These are phyloP conservation scores for Catenaria anguillulae DNA, from an alignment of 371 early-diverging fungal species.

Conservation along the genomic window DNA sequence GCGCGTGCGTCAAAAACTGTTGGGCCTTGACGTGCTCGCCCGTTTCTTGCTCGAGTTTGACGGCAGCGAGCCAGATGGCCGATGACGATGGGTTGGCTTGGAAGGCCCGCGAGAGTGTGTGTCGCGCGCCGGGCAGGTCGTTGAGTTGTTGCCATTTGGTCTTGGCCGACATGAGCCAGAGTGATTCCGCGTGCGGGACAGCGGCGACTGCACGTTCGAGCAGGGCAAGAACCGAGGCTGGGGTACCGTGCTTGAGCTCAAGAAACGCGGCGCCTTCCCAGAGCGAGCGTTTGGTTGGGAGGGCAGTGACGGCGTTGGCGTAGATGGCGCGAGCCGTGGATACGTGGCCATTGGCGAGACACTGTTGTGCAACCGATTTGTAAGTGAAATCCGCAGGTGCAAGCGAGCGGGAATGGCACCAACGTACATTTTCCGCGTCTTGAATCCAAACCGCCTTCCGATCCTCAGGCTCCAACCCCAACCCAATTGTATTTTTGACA, in stretches of 20 bases:
- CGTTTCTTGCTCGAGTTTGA: constrained; percentile 83
- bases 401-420: neutral
- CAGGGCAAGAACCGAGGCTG: constrained; percentile 57
- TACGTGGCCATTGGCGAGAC: constrained; percentile 41
- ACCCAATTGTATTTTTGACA: constrained; percentile 49
- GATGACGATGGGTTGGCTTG: constrained; percentile 81
- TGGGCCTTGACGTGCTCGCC: constrained; percentile 68
- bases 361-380: constrained; percentile 5
- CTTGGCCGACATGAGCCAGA: constrained; percentile 95
- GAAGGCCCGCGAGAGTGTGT: constrained; percentile 72
- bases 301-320: constrained; percentile 58
- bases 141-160: constrained; percentile 81
- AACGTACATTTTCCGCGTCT: constrained; percentile 54
- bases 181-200: constrained; percentile 81
- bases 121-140: constrained; percentile 73
- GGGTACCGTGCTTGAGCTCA: constrained; percentile 73
- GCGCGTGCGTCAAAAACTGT: constrained; percentile 53
- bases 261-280: constrained; percentile 80
- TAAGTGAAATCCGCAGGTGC: too few relatives aligned
- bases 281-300: constrained; percentile 60
- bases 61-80: constrained; percentile 87
- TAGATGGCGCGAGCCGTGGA: constrained; percentile 81
- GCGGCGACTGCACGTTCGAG: constrained; percentile 68
- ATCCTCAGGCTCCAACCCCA: constrained; percentile 71
- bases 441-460: constrained; percentile 68